phyloP scores from a whole-genome alignment of 2,329 filamentous ascomycete species.

The Pyrenophora tritici-repentis region DNA sequence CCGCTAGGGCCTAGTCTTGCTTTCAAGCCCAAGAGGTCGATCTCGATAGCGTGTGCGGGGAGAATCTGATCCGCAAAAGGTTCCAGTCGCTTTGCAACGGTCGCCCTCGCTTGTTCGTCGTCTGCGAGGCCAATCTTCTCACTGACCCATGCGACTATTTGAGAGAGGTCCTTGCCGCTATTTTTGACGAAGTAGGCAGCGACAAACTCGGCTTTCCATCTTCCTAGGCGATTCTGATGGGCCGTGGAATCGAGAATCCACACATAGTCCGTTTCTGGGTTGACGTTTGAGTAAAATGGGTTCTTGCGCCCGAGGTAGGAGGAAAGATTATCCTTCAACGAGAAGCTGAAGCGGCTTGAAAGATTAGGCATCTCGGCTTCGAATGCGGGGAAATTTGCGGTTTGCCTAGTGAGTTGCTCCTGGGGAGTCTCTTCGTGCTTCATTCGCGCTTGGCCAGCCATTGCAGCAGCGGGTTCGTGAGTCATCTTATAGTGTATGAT shows the following conservation, averaged over 20 bases:
- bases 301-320: slow-evolving; percentile 48
- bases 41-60: slow-evolving; percentile 69
- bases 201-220: slow-evolving; percentile 83
- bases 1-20: slow-evolving; percentile 68
- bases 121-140: slow-evolving; percentile 67
- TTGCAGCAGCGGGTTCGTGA: slow-evolving; percentile 27
- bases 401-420: slow-evolving; percentile 38
- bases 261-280: slow-evolving; percentile 69
- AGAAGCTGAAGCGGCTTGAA: slow-evolving; percentile 40
- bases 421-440: slow-evolving; percentile 39
- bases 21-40: slow-evolving; percentile 58
- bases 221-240: slow-evolving; percentile 59
- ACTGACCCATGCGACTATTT: slow-evolving; percentile 72
- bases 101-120: slow-evolving; percentile 57
- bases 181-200: slow-evolving; percentile 79
- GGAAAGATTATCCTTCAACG: slow-evolving; percentile 46
- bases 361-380: slow-evolving; percentile 46
- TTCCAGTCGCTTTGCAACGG: slow-evolving; percentile 69
- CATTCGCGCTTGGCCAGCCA: slow-evolving; percentile 39
- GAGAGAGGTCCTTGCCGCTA: slow-evolving; percentile 68
- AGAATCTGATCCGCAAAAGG: slow-evolving; percentile 80
- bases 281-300: slow-evolving; percentile 53
- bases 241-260: slow-evolving; percentile 94
- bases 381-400: slow-evolving; percentile 41
- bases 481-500: slow-evolving; percentile 33